Evolutionary conservation across 768 basidiomycete species (phyloP).

Genomic region (Pleurotus eryngii): DNA sequence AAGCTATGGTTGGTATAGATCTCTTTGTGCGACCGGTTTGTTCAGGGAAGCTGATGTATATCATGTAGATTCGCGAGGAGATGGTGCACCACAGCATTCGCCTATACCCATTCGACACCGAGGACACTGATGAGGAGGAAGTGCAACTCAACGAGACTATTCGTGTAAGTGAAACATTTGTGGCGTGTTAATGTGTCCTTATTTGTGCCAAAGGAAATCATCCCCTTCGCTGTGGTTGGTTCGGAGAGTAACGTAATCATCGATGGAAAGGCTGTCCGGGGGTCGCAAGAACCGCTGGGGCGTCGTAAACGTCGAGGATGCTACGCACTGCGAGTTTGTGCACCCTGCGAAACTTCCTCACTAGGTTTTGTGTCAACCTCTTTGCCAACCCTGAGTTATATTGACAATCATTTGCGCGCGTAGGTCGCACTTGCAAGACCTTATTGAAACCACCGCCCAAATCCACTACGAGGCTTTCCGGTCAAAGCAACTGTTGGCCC

Average conservation of each 20-base stretch:
- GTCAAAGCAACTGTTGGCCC: slow-evolving; percentile 93
- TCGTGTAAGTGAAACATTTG: slow-evolving; percentile 52
- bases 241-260: slow-evolving; percentile 94
- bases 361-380: slow-evolving; percentile 48
- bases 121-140: slow-evolving; percentile 94
- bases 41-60: slow-evolving; percentile 9
- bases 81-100: slow-evolving; percentile 88
- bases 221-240: slow-evolving; percentile 97
- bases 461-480: slow-evolving; percentile 99
- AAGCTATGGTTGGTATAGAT: slow-evolving; percentile 64
- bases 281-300: slow-evolving; percentile 99
- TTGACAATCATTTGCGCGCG: not conserved
- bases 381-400: not conserved
- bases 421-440: slow-evolving; percentile 94
- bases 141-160: slow-evolving; percentile 86
- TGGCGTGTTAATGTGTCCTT: slow-evolving; percentile 2
- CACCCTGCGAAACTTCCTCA: slow-evolving; percentile 95
- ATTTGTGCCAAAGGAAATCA: slow-evolving; percentile 61
- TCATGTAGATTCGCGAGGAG: slow-evolving; percentile 85
- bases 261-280: slow-evolving; percentile 88
- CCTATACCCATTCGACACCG: slow-evolving; percentile 94
- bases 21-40: not conserved
- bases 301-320: slow-evolving; percentile 96
- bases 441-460: slow-evolving; percentile 98
- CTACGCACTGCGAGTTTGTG: slow-evolving; percentile 96